phyloP scores from a whole-genome alignment of 257 asterid species.

The Anisodus acutangulus region DNA sequence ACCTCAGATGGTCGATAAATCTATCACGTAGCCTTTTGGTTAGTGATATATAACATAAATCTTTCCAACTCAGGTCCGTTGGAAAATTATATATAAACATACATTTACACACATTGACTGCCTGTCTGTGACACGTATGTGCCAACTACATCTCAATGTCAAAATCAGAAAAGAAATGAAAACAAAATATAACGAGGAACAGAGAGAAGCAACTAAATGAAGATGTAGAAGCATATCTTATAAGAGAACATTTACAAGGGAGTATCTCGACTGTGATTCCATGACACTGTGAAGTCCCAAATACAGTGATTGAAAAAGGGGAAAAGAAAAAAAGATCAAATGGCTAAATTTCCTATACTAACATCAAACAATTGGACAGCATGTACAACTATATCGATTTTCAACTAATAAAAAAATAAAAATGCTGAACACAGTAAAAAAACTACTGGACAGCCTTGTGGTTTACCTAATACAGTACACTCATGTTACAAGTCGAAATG shows the following conservation, averaged over 20 bases:
- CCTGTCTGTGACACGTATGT: not conserved
- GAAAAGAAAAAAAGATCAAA: not conserved
- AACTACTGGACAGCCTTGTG: constrained; percentile 30
- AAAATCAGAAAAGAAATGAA: not conserved
- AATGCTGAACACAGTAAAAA: constrained; percentile 25
- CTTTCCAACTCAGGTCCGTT: not conserved
- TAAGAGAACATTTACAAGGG: constrained; percentile 26
- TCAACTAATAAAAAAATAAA: not conserved
- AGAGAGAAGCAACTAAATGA: constrained; percentile 9
- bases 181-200: not conserved
- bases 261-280: constrained; percentile 21
- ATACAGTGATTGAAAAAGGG: not conserved
- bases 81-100: no score
- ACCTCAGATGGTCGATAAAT: not conserved
- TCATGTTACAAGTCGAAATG: constrained; percentile 21
- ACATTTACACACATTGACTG: no score
- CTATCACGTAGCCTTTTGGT: not conserved
- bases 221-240: constrained; percentile 12
- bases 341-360: constrained; percentile 22
- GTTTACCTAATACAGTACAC: constrained; percentile 20
- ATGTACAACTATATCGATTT: constrained; percentile 29
- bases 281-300: not conserved
- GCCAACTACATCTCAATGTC: not conserved
- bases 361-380: constrained; percentile 30
- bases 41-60: not conserved